Evolutionary conservation across 2,329 filamentous ascomycete genomes (phyloP), one percentile per base, ranked within the genome.

Genomic region (Fusarium udum): DNA sequence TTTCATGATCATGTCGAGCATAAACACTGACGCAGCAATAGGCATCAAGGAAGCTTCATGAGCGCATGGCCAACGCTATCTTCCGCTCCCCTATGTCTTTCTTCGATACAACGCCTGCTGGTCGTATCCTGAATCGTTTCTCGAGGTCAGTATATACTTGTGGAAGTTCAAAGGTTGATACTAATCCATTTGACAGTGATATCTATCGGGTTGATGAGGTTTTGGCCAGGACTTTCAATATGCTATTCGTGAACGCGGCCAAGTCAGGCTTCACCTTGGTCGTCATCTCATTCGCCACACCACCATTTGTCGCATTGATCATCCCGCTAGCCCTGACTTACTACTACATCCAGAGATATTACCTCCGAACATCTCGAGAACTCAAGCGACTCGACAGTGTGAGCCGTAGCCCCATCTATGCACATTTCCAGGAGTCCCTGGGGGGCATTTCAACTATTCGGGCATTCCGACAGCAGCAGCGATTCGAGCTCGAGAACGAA

Each of bases 71-170:
- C 48, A 96, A 93, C 78, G 95, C 96, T 24, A 98, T 98, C 77
- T 99, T 99, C 88, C 90, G 96, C 75, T 97, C 95, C 42, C 97
- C 96, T 61, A 99, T 99, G 96, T 96, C 91, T 77, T 99, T 99
- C 84, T 99, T 99, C 77, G 97, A 99, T 81, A 97, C 95, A 2
- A 99, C 96, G 4, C 96, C 96, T 6, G 92, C 95, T 71, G 96
- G 96, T n/a, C 91, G 97, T 64, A 98, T 99, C 78, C 86, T 99
- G 67, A 99, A 99, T 82, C 90, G 96, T 61, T 99, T 99, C 82
- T 98, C 95, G 22, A 97, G 92, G 92, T 93, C 82, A 73, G 90
- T 84, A 53, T 32, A 56, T 31, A n/a, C 52, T 24, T 9, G 24
- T 18, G 31, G 16, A 20, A 16, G 16, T 34, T 22, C 5, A 40